Conservation (phyloP, 2,329 filamentous ascomycete species). For the Trichoderma afroharzianum region DNA sequence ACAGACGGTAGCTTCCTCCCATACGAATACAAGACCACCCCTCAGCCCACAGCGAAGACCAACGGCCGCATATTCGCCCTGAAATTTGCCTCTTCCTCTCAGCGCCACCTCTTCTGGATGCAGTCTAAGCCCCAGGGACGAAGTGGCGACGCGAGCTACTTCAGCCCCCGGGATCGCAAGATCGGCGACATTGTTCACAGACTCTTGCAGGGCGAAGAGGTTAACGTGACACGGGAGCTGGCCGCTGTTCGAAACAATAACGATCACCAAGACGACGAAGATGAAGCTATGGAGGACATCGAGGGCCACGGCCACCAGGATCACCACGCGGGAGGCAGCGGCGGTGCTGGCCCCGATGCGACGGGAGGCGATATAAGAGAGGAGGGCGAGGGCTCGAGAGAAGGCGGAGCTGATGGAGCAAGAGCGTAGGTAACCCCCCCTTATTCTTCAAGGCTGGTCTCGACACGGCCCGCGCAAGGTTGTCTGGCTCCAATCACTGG, state of each 20-base stretch:
- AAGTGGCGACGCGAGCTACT: conserved; percentile 67
- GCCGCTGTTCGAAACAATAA: conserved; percentile 55
- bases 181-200: conserved; percentile 83
- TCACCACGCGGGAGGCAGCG: conserved; percentile 60
- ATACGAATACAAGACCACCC: conserved; percentile 60
- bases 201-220: conserved; percentile 82
- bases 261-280: conserved; percentile 54
- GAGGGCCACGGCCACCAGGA: conserved; percentile 60
- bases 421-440: conserved; percentile 85
- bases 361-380: conserved; percentile 89
- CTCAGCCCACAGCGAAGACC: conserved; percentile 59
- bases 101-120: conserved; percentile 92
- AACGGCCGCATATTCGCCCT: conserved; percentile 90
- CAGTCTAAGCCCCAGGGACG: conserved; percentile 81
- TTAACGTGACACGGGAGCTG: conserved; percentile 73
- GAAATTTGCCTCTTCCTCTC: conserved; percentile 89
- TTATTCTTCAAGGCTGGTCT: conserved; percentile 27
- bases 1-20: conserved; percentile 82
- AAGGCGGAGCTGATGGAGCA: conserved; percentile 93
- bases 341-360: conserved; percentile 79
- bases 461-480: conserved; percentile 23
- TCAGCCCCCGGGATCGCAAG: conserved; percentile 81
- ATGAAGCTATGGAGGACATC: conserved; percentile 54
- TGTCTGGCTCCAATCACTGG: conserved; percentile 21
- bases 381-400: conserved; percentile 82